These are phyloP conservation scores for Haplosporangium sp. DNA, from an alignment of 371 early-diverging fungal genomes.

Conservation along the genomic window DNA sequence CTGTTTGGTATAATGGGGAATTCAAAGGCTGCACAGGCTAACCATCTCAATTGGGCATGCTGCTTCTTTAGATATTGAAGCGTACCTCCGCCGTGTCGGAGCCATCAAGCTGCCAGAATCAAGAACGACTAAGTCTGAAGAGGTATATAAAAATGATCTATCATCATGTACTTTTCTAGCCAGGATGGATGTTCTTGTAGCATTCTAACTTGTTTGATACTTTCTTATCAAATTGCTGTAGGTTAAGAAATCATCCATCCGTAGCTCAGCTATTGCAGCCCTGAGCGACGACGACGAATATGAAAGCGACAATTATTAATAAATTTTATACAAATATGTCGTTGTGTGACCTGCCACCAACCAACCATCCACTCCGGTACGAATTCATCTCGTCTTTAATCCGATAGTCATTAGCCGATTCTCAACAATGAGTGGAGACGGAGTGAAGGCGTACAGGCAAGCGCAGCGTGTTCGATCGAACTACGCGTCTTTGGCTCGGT, in stretches of 20 bases:
- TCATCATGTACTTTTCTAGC: not conserved
- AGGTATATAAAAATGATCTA: constrained; percentile 20
- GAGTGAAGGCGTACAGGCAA: no score
- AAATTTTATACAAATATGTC: not conserved
- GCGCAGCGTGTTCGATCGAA: no score
- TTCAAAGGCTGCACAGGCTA: not conserved
- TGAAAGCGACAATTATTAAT: constrained; percentile 57
- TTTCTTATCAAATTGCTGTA: constrained; percentile 2
- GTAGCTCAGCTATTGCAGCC: constrained; percentile 65
- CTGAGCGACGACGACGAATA: constrained; percentile 72
- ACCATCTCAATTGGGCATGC: not conserved
- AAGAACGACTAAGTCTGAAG: constrained; percentile 28
- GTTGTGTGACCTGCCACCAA: no score
- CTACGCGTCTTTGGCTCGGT: no score
- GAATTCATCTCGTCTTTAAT: no score
- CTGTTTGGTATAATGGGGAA: not conserved
- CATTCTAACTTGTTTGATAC: not conserved
- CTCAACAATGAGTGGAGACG: no score
- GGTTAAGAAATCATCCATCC: constrained; percentile 43
- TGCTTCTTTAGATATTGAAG: constrained; percentile 40
- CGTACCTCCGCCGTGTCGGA: constrained; percentile 51
- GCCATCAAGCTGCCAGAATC: constrained; percentile 50
- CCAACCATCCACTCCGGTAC: no score
- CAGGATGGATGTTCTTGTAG: no score
- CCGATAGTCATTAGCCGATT: no score